Base-by-base conservation (phyloP, 371 early-diverging fungal genomes). In the Mucor lusitanicus region DNA sequence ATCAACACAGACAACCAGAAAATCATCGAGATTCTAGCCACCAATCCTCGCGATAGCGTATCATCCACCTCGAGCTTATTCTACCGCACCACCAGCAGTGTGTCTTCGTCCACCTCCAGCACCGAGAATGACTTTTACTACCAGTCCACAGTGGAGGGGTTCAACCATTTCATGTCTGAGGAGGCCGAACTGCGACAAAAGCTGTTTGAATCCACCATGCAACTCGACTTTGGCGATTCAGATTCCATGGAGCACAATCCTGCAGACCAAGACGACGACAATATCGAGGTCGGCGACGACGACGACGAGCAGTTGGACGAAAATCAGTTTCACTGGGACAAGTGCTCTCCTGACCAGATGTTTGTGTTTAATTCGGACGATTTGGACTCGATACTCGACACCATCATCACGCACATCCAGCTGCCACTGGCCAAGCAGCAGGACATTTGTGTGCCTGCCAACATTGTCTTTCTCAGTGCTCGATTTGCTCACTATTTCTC, bases 401-500 rank as follows among this genome's bases (percentile, higher is more conserved):
- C 89, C 0, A 79, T 91, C 7, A 85, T 94, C 54, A 85, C 81
- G 30, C 72, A 86, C 19, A 86, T 92, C 59, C 86, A 83, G 33
- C 56, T 83, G 9, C 91, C 92, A 3, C 65, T 80, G 1, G 66
- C 75, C 15, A 76, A 88, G 25, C 78, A 77, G 11, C 78, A 87
- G 53, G 85, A 90, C 53, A 86, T 85, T 50, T 88, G 88, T 54
- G 82, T 93, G 7, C 88, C 96, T 7, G 94, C 96, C 21, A 94
- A 92, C 69, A 87, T 96, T 44, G 72, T 96, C 8, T 95, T 96
- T 70, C 78, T 98, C 42, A 87, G 89, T 23, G 92, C 95, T 21
- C 80, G 98, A 58, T 98, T 92, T 74, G 95, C 96, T 21, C 89
- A 87, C 70, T 90, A 94, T 68, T 93, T 86, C 68, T 88, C 92